Evolutionary conservation across 1,139 yeast genomes (phyloP).

Genomic region (Protomyces gravidus): DNA sequence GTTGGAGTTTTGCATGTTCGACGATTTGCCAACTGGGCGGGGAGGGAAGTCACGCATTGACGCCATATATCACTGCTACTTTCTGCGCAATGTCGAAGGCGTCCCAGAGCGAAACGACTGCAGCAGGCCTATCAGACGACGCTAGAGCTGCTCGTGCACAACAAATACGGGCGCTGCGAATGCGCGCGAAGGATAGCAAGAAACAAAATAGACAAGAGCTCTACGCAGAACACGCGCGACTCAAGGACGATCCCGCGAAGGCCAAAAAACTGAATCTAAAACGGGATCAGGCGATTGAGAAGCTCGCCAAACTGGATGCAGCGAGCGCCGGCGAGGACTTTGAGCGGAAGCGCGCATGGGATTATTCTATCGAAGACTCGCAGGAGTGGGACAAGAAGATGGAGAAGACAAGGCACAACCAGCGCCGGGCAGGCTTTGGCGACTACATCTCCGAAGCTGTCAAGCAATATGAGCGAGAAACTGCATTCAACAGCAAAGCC

Average conservation of each 20-base stretch:
- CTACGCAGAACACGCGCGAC: constrained; percentile 44
- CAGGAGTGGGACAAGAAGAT: constrained; percentile 59
- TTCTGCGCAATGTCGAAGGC: too few species aligned
- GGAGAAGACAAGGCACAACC: constrained; percentile 37
- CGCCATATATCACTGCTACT: too few species aligned
- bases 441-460: constrained; percentile 35
- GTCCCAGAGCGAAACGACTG: too few species aligned
- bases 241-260: constrained; percentile 39
- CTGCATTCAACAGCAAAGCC: constrained; percentile 42
- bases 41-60: too few species aligned
- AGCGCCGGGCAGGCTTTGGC: constrained; percentile 35
- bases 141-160: constrained; percentile 5
- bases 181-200: constrained; percentile 36
- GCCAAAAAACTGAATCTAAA: constrained; percentile 41
- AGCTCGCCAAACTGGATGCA: constrained; percentile 44
- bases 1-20: too few species aligned
- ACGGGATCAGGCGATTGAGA: constrained; percentile 43
- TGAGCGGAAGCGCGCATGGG: constrained; percentile 50
- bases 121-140: too few species aligned
- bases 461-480: constrained; percentile 47
- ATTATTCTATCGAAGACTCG: constrained; percentile 64
- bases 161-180: constrained; percentile 13
- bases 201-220: constrained; percentile 46
- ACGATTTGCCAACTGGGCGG: too few species aligned
- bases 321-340: constrained; percentile 45